phyloP scores from a whole-genome alignment of 257 asterid species.

The Orobanche coerulescens region DNA sequence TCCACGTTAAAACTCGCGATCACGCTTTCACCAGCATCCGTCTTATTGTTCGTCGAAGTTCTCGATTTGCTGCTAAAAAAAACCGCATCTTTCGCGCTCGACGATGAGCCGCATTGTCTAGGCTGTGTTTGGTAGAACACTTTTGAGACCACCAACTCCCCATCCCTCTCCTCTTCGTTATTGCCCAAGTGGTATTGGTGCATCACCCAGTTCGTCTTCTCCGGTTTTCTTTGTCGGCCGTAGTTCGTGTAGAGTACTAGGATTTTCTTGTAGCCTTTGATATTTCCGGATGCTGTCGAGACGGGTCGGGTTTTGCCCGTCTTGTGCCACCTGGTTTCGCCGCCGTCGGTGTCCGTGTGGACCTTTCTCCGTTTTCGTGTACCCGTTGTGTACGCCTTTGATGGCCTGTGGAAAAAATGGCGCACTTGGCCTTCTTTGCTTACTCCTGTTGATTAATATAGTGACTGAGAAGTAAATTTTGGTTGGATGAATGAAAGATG shows the following conservation, averaged over 20 bases:
- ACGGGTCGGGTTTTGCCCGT: conserved; percentile 82
- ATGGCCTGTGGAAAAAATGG: conserved; percentile 90
- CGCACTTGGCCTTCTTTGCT: conserved; percentile 85
- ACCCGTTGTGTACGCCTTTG: conserved; percentile 92
- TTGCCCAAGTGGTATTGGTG: conserved; percentile 84
- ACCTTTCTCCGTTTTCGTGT: conserved; percentile 84
- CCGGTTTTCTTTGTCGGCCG: conserved; percentile 82
- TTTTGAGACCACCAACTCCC: conserved; percentile 81
- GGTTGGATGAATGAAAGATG: too few relatives aligned
- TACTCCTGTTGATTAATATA: conserved; percentile 40
- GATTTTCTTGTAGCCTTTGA: conserved; percentile 76
- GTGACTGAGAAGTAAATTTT: too few relatives aligned
- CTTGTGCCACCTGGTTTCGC: conserved; percentile 94
- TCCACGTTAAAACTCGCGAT: conserved; percentile 32
- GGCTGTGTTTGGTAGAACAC: conserved; percentile 97
- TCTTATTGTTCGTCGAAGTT: neutral
- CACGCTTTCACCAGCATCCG: neutral
- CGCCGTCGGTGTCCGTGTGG: conserved; percentile 60
- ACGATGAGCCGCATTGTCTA: conserved; percentile 56
- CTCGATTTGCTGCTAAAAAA: conserved; percentile 5
- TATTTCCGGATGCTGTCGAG: conserved; percentile 19
- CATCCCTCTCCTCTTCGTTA: conserved; percentile 84
- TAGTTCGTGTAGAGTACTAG: conserved; percentile 85
- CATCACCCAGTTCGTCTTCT: conserved; percentile 93
- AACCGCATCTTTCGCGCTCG: conserved; percentile 27